Evolutionary conservation across 2,329 filamentous ascomycete species (phyloP), one percentile per base, ranked within the genome.

Genomic region (Penicillium sp.): DNA sequence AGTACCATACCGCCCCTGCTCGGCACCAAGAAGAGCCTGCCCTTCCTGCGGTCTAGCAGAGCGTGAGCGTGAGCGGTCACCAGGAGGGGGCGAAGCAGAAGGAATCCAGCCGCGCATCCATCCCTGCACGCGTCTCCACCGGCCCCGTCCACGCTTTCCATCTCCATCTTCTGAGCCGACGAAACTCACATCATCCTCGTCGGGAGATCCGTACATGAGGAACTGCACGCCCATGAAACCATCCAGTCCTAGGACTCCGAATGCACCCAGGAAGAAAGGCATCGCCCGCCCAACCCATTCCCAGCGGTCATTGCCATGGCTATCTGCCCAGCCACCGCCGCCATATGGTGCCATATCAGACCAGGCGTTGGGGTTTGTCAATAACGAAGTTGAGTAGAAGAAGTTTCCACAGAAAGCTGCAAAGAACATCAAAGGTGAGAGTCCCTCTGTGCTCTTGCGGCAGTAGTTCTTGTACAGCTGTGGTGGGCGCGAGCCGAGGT

Each of bases 81-180:
- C 52, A 6, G 50, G 58, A 21, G 55, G 33, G 31, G 75, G 74
- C 21, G 74, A 73, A 26, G 80, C 73, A 19, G 77, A 77, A 53
- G 86, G 86, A 35, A 86, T 80, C 86, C 85, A 88, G 2, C 85
- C 85, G 57, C 85, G 78, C 84, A 88, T 86, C 84, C 84, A 88
- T 10, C 85, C 85, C 55, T 77, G 84, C 6, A 87, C 84, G 27
- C 79, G 75, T 41, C 78, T 76, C 85, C 84, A 88, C 51, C 78
- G 77, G 55, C 70, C 73, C 22, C 73, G 71, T 3, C 79, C 70
- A 59, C 73, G 63, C 45, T 72, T 70, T 14, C 75, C 69, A 48
- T 65, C 61, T n/a, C 56, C 54, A 8, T 58, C 52, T 5, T 59
- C 59, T n/a, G 53, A 50, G 22, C 80, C 75, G 31, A 82, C 74